Base-by-base conservation (phyloP, 768 basidiomycete genomes). In the Phaeolepiota aurea region DNA sequence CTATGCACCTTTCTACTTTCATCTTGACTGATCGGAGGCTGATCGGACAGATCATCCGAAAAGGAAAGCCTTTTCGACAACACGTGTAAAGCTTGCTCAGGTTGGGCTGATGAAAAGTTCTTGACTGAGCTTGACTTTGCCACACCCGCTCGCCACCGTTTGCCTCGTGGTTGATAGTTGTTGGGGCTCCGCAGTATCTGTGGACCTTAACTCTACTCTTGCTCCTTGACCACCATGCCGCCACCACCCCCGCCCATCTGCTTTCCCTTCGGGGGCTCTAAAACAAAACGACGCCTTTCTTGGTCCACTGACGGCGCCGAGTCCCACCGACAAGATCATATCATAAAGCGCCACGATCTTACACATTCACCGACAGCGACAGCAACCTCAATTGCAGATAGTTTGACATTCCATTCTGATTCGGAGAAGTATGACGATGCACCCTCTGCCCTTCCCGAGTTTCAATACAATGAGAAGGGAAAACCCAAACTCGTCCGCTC, bases 361-460 rank as follows among this genome's bases (percentile, higher is more conserved):
- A 49, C 33, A 14, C 61, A 62, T 43, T 73, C 74, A 0, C 63
- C 68, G 0, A 62, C 66, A 0, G 68, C 66, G 13, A 69, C 66
- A 5, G 46, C 72, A 32, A 59, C 66, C 16, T 63, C 70, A 25
- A 53, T 53, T 19, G 57, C 66, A 1, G 72, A 73, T 38, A 71
- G 69, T 46, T 58, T 82, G 14, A 67, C 73, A 2, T 82, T 81
- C 48, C 68, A 68, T 45, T 67, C 76, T 0, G 79, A 82, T 53
- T 77, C 79, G 1, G 79, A 82, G 47, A 63, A 63, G 35, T 82
- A 80, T 56, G 76, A 77, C 43, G 67, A 69, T 18, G 55, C 66
- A 3, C 64, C 68, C 4, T 47, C 53, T 11, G 51, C 58, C 12
- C 44, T 65, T 10, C 61, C 60, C 2, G 59, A 59, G 12, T 43